phyloP scores from a whole-genome alignment of 768 basidiomycete genomes.

The Tubosaeta brunneosetosa region DNA sequence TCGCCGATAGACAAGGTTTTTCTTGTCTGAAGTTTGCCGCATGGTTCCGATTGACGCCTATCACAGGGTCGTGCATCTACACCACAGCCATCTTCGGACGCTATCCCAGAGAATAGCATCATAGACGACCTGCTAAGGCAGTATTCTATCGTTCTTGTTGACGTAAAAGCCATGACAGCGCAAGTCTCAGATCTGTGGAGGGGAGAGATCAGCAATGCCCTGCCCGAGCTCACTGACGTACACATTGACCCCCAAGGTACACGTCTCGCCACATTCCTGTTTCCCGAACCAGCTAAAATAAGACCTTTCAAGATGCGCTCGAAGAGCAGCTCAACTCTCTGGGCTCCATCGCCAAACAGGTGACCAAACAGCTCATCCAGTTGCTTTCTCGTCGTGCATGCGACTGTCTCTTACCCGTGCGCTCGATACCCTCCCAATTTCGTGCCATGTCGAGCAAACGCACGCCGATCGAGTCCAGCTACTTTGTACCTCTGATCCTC shows the following conservation, averaged over 20 bases:
- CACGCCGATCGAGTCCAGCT: constrained; percentile 72
- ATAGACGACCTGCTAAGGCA: constrained; percentile 67
- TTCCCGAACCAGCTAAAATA: not conserved
- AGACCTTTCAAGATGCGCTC: constrained; percentile 46
- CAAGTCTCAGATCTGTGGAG: constrained; percentile 60
- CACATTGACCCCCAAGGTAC: constrained; percentile 48
- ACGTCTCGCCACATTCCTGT: constrained; percentile 4
- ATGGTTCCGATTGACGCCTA: constrained; percentile 10
- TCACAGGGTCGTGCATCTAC: constrained; percentile 47
- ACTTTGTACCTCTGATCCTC: constrained; percentile 78
- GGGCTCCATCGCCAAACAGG: constrained; percentile 46
- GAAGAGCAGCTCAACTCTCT: constrained; percentile 47
- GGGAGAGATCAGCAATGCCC: constrained; percentile 58
- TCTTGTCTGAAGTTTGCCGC: constrained; percentile 1
- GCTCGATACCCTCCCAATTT: constrained; percentile 87
- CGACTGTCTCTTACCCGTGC: constrained; percentile 78
- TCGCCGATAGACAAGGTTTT: constrained; percentile 36
- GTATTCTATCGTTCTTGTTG: constrained; percentile 62
- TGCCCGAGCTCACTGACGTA: constrained; percentile 45
- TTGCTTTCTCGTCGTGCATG: constrained; percentile 79
- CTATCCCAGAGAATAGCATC: constrained; percentile 48
- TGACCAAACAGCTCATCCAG: constrained; percentile 59
- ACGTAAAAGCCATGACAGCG: constrained; percentile 55
- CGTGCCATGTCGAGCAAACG: constrained; percentile 77
- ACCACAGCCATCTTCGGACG: constrained; percentile 46